phyloP scores from a whole-genome alignment of 805 yeast species.

The Kurtzmaniella cleridarum region DNA sequence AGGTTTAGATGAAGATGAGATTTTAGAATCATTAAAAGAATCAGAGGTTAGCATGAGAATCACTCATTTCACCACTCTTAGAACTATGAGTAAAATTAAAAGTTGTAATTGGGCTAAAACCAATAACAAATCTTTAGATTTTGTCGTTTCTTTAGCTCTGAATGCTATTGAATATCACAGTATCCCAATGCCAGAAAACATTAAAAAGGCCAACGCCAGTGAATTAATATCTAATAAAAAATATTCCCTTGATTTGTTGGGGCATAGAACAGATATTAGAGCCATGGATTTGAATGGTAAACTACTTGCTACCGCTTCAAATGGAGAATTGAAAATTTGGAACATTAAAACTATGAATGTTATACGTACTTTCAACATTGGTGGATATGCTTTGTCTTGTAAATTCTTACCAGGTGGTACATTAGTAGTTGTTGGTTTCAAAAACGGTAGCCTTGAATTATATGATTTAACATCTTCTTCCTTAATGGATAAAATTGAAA shows the following conservation, averaged over 20 bases:
- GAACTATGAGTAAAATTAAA: constrained; percentile 60
- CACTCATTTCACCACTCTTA: constrained; percentile 63
- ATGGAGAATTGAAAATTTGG: constrained; percentile 87
- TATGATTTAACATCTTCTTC: constrained; percentile 84
- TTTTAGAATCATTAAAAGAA: constrained; percentile 37
- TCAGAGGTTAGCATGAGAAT: constrained; percentile 52
- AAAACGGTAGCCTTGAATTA: constrained; percentile 76
- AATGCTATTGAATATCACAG: constrained; percentile 71
- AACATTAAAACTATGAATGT: constrained; percentile 69
- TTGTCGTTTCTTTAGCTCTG: constrained; percentile 62
- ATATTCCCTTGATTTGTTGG: constrained; percentile 64
- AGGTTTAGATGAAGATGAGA: constrained; percentile 55
- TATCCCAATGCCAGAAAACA: constrained; percentile 51
- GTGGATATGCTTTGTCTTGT: constrained; percentile 80
- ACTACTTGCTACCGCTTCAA: constrained; percentile 82
- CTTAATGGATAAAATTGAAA: constrained; percentile 58
- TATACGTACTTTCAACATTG: constrained; percentile 63
- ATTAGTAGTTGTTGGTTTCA: constrained; percentile 81
- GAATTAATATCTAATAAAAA: constrained; percentile 42
- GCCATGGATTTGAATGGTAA: constrained; percentile 77
- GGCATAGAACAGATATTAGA: constrained; percentile 88
- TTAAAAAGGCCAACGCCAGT: constrained; percentile 42
- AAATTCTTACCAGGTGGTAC: constrained; percentile 90
- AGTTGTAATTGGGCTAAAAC: constrained; percentile 59
- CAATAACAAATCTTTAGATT: constrained; percentile 40